Evolutionary conservation across 345 rosid genomes (phyloP).

Genomic region (Turritis glabra): DNA sequence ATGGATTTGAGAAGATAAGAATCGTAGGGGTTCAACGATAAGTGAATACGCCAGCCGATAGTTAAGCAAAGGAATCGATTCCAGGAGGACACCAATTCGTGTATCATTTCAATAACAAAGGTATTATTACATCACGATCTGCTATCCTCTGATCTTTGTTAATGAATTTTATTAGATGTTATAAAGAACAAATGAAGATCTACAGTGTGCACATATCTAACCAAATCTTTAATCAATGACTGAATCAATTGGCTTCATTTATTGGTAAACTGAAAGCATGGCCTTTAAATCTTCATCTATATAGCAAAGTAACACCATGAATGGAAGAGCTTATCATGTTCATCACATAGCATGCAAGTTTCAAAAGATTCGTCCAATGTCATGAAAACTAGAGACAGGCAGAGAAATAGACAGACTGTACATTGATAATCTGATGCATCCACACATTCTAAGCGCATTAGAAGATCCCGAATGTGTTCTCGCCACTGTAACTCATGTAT

Average conservation of each 20-base stretch:
- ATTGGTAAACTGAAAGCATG: not conserved
- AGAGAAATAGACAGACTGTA: slow-evolving; percentile 26
- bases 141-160: no score
- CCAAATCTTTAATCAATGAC: not conserved
- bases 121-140: no score
- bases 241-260: not conserved
- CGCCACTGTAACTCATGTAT: slow-evolving; percentile 66
- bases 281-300: not conserved
- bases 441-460: not conserved
- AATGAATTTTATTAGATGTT: no score
- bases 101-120: no score
- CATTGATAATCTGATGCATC: not conserved
- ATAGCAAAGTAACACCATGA: slow-evolving; percentile 4
- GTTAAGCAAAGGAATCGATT: no score
- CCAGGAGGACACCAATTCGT: no score
- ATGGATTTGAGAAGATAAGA: no score
- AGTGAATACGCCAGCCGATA: no score
- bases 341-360: slow-evolving; percentile 9
- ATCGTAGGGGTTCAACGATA: no score
- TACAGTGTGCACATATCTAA: not conserved
- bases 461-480: slow-evolving; percentile 57
- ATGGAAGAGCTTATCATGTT: not conserved
- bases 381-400: not conserved
- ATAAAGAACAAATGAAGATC: no score
- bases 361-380: slow-evolving; percentile 10